Evolutionary conservation across 2,329 filamentous ascomycete species (phyloP).

Genomic region (Fusarium oligoseptatum): DNA sequence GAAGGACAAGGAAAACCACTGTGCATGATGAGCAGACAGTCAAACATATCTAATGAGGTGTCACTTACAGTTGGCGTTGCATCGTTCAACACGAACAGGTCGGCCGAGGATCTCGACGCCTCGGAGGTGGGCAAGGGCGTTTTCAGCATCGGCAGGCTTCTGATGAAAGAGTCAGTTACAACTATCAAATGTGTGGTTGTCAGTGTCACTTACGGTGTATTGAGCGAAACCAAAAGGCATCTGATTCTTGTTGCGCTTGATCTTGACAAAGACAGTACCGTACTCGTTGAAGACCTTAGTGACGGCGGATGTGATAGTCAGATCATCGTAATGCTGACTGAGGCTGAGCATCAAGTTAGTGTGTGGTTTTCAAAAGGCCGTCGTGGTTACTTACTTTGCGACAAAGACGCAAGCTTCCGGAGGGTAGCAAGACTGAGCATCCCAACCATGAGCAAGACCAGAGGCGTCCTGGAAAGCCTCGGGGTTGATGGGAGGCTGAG

Average conservation of each 20-base stretch:
- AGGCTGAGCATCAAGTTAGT: constrained; percentile 57
- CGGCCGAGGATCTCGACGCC: constrained; percentile 67
- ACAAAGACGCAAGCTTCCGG: constrained; percentile 73
- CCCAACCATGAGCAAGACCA: constrained; percentile 44
- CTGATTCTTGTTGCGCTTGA: constrained; percentile 67
- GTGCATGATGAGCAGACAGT: constrained; percentile 38
- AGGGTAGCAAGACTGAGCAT: constrained; percentile 66
- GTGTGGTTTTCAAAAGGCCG: too few relatives aligned
- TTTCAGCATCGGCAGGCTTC: constrained; percentile 63
- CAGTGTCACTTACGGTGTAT: constrained; percentile 64
- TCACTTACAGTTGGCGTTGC: constrained; percentile 68
- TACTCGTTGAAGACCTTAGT: constrained; percentile 65
- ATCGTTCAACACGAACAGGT: constrained; percentile 70
- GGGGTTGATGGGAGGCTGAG: background rate
- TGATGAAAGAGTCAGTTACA: constrained; percentile 49
- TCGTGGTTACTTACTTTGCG: constrained; percentile 68
- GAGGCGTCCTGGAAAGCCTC: background rate
- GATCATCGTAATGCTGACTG: constrained; percentile 63
- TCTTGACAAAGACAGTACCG: constrained; percentile 72
- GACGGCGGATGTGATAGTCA: constrained; percentile 65
- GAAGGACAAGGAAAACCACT: constrained; percentile 66
- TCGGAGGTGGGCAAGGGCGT: constrained; percentile 61
- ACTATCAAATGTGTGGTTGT: background rate
- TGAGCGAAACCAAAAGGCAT: constrained; percentile 77
- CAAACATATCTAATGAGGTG: background rate